Percentiles rank a stretch among this genome's conserved stretches.
Conservation (phyloP, 2,329 filamentous ascomycete species). For the Claviceps sp. region DNA sequence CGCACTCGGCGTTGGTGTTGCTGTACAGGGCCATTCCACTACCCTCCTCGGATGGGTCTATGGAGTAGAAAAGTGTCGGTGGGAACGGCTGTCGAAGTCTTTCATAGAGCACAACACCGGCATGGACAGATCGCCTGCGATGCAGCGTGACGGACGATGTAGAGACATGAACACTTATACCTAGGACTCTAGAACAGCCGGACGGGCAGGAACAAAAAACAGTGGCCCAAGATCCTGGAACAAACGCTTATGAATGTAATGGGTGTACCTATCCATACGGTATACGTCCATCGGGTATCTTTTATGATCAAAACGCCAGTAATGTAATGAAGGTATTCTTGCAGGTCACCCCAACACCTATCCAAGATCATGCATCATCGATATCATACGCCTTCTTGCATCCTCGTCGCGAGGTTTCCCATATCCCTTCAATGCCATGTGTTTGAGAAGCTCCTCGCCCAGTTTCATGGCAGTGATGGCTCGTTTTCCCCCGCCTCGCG, state of each 20-base stretch:
- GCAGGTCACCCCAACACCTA: neutral
- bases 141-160: no score
- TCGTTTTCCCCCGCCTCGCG: no score
- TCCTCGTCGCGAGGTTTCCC: neutral
- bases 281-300: slow-evolving; percentile 2
- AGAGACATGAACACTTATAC: no score
- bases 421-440: slow-evolving; percentile 1
- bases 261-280: neutral
- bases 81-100: neutral
- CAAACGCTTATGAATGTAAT: neutral
- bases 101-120: no score
- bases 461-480: no score
- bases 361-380: neutral
- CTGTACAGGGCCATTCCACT: slow-evolving; percentile 65
- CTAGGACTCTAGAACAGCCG: neutral
- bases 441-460: no score
- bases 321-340: neutral
- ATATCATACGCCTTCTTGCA: no score
- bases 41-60: slow-evolving; percentile 39
- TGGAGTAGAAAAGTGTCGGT: slow-evolving; percentile 10
- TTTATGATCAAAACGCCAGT: slow-evolving; percentile 4
- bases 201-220: neutral
- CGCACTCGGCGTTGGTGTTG: slow-evolving; percentile 69
- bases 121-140: no score
- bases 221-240: neutral